phyloP scores from a whole-genome alignment of 768 basidiomycete species.

The Zangia roseola region DNA sequence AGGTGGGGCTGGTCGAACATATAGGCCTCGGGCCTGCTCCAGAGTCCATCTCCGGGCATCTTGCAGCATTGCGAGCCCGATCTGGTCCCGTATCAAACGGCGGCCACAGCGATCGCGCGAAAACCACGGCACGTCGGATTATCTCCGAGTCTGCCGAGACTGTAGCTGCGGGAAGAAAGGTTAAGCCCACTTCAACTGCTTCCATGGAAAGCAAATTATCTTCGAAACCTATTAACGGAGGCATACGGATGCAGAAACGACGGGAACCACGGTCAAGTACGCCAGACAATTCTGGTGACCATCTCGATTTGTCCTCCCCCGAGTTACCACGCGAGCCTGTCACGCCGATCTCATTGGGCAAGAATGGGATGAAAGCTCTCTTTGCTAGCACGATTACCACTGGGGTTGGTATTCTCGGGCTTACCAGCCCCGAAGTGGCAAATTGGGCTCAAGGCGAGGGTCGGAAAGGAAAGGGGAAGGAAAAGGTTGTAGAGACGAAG shows the following conservation, averaged over 20 bases:
- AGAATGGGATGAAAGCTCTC: constrained; percentile 17
- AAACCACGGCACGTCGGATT: constrained; percentile 13
- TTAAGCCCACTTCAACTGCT: neutral
- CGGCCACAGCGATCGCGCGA: neutral
- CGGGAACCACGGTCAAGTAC: constrained; percentile 14
- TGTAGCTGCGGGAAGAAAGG: constrained; percentile 6
- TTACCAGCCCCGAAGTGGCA: constrained; percentile 55
- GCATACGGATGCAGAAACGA: neutral
- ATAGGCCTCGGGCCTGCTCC: constrained; percentile 21
- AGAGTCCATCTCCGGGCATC: constrained; percentile 29
- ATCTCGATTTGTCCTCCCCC: constrained; percentile 26
- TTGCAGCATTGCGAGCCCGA: constrained; percentile 21
- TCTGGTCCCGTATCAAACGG: constrained; percentile 13
- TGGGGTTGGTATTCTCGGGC: constrained; percentile 37
- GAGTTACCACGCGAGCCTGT: constrained; percentile 32
- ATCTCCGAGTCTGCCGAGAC: constrained; percentile 18
- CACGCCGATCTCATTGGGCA: constrained; percentile 31
- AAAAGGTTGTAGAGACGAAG: constrained; percentile 31
- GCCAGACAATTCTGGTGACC: constrained; percentile 14
- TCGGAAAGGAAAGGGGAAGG: constrained; percentile 28
- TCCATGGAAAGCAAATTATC: constrained; percentile 8
- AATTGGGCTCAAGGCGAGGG: constrained; percentile 48
- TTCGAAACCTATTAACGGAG: neutral
- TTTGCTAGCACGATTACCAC: constrained; percentile 1
- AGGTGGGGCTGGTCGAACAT: constrained; percentile 2